Conservation (phyloP, 139 green algal genomes). For the Desmodesmus armatus region DNA sequence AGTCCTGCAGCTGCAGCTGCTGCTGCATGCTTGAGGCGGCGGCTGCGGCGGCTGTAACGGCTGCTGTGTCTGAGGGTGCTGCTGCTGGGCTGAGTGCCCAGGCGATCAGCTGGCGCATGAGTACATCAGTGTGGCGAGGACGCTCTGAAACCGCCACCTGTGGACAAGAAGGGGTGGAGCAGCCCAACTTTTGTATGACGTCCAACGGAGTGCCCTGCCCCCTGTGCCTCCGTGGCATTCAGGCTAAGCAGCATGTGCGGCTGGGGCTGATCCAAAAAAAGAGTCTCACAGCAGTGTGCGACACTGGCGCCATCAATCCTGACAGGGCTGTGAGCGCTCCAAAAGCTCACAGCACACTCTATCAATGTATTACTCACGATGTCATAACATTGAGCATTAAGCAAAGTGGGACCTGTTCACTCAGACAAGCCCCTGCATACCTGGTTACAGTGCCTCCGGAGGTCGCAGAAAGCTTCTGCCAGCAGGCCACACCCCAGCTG, state of each 20-base stretch:
- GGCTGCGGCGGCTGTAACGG: background rate
- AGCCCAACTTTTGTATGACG: too few relatives aligned
- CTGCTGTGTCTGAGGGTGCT: slow-evolving; percentile 4
- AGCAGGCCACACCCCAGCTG: slow-evolving; percentile 42
- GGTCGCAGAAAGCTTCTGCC: slow-evolving; percentile 30
- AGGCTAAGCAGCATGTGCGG: background rate
- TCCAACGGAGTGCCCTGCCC: too few relatives aligned
- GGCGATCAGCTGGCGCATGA: background rate
- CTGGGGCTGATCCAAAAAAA: background rate
- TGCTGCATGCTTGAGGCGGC: slow-evolving; percentile 14
- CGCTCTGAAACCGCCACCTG: background rate
- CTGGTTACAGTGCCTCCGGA: slow-evolving; percentile 22
- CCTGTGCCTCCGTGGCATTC: too few relatives aligned
- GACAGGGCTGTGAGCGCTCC: background rate
- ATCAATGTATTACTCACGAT: background rate
- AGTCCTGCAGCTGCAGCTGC: slow-evolving; percentile 6
- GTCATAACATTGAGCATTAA: too few relatives aligned
- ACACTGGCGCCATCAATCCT: background rate
- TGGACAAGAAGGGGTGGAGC: too few relatives aligned
- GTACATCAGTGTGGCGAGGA: background rate
- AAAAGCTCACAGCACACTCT: background rate
- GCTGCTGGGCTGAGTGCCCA: background rate
- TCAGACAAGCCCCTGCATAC: background rate
- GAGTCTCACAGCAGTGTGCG: too few relatives aligned
- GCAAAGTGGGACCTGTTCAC: too few relatives aligned